Percentiles rank a stretch among this genome's conserved stretches.
Conservation (phyloP, 2,329 filamentous ascomycete species). For the Rutstroemia sp. region DNA sequence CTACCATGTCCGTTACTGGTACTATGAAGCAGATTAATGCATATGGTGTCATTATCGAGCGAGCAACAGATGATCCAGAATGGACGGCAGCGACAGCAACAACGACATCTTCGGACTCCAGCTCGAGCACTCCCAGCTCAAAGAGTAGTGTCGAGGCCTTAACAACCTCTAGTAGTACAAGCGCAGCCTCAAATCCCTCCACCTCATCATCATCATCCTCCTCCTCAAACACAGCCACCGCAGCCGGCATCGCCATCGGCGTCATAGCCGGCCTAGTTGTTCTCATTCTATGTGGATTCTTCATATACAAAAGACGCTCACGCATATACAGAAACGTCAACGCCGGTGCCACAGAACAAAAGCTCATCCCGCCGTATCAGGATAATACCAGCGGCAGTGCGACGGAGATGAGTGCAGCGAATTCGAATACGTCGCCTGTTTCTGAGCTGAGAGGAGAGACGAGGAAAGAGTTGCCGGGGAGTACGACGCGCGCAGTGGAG, state of each 20-base stretch:
- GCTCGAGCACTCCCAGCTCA: not conserved
- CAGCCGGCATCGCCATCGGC: not conserved
- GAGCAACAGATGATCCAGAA: not conserved
- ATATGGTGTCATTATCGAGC: slow-evolving; percentile 4
- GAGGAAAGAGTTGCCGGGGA: too few species aligned
- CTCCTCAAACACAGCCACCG: not conserved
- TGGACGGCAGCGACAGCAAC: not conserved
- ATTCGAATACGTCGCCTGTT: too few species aligned
- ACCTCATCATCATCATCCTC: not conserved
- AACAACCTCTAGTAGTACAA: not conserved
- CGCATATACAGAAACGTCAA: too few species aligned
- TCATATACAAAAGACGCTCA: too few species aligned
- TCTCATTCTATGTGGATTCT: too few species aligned
- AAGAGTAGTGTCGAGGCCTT: not conserved
- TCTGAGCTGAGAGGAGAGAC: too few species aligned
- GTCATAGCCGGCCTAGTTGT: not conserved
- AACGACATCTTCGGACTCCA: not conserved
- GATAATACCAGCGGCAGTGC: too few species aligned
- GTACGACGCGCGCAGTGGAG: too few species aligned
- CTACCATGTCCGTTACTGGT: not conserved
- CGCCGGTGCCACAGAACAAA: too few species aligned
- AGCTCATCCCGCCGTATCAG: too few species aligned
- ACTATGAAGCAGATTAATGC: not conserved
- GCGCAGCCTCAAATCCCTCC: not conserved
- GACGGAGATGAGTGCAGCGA: too few species aligned